Percentiles rank a stretch among this genome's conserved stretches.
Evolutionary conservation across 768 basidiomycete genomes (phyloP).

Genomic region (Neoboletus magnificus): DNA sequence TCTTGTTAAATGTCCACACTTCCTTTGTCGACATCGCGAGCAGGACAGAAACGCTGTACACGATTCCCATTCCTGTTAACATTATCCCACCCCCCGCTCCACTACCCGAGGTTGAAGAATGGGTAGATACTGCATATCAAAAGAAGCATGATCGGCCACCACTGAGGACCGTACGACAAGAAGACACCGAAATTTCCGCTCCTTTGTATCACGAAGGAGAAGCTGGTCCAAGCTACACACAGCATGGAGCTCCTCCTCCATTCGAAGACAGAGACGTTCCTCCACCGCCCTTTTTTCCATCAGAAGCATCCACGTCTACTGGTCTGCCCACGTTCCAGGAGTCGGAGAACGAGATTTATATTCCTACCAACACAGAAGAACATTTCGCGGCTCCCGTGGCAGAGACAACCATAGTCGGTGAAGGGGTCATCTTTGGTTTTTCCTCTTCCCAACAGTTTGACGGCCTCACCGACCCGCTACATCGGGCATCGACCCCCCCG

Average conservation of each 20-base stretch:
- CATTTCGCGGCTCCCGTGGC: conserved; percentile 33
- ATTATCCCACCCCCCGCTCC: conserved; percentile 75
- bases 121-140: conserved; percentile 71
- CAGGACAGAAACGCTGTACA: conserved; percentile 65
- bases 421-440: conserved; percentile 80
- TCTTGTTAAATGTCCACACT: conserved; percentile 66
- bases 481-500: conserved; percentile 64
- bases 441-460: conserved; percentile 70
- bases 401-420: conserved; percentile 52
- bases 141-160: conserved; percentile 89
- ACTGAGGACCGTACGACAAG: conserved; percentile 60
- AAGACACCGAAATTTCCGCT: conserved; percentile 58
- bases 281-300: conserved; percentile 59
- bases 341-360: conserved; percentile 72
- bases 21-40: conserved; percentile 74
- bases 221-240: conserved; percentile 72
- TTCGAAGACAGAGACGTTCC: conserved; percentile 83
- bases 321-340: conserved; percentile 74
- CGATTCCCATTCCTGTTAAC: conserved; percentile 63
- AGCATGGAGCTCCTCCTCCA: conserved; percentile 68
- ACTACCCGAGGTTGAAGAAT: conserved; percentile 73
- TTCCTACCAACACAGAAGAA: conserved; percentile 44
- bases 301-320: conserved; percentile 56
- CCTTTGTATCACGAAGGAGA: conserved; percentile 69
- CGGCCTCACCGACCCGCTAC: conserved; percentile 70